A percentile compares a stretch with the other conserved stretches of the same genome.
Evolutionary conservation across 2,329 filamentous ascomycete species (phyloP).

Genomic region (Aspergillus udagawae): DNA sequence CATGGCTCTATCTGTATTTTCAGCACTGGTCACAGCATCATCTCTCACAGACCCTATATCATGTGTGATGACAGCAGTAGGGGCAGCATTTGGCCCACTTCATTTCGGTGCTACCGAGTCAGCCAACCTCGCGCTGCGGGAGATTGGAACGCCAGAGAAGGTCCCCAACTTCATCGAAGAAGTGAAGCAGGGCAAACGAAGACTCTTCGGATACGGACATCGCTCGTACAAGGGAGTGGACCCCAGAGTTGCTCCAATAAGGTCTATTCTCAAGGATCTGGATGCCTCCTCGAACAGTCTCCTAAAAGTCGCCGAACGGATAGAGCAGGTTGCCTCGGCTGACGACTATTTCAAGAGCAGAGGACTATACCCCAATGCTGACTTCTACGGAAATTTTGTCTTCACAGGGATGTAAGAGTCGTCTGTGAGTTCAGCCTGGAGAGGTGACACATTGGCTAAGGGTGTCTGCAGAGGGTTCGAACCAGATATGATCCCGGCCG

Average conservation of each 20-base stretch:
- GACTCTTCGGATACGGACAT: conserved; percentile 31
- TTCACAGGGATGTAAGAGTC: conserved; percentile 39
- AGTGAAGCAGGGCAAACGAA: conserved; percentile 24
- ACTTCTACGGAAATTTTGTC: conserved; percentile 44
- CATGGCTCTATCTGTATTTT: conserved; percentile 55
- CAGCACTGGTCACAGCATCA: conserved; percentile 54
- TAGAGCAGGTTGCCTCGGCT: conserved; percentile 20
- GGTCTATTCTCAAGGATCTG: conserved; percentile 22
- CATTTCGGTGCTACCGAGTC: conserved; percentile 59
- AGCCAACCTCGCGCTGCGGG: conserved; percentile 43
- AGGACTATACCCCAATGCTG: conserved; percentile 43
- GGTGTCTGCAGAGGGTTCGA: conserved; percentile 22
- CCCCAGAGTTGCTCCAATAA: conserved; percentile 24
- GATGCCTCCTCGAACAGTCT: conserved; percentile 10
- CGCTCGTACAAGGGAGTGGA: conserved; percentile 29
- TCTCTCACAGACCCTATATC: conserved; percentile 54
- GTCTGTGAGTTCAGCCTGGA: background rate
- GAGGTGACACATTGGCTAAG: background rate
- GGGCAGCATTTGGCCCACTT: conserved; percentile 55
- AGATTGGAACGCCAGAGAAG: conserved; percentile 22
- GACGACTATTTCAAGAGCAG: conserved; percentile 26
- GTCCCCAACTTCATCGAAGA: conserved; percentile 25
- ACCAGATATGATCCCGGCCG: conserved; percentile 25
- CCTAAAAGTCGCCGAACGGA: conserved; percentile 22
- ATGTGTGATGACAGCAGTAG: conserved; percentile 50